phyloP scores from a whole-genome alignment of 2,329 filamentous ascomycete species.

The Penicillium fuscoglaucum region DNA sequence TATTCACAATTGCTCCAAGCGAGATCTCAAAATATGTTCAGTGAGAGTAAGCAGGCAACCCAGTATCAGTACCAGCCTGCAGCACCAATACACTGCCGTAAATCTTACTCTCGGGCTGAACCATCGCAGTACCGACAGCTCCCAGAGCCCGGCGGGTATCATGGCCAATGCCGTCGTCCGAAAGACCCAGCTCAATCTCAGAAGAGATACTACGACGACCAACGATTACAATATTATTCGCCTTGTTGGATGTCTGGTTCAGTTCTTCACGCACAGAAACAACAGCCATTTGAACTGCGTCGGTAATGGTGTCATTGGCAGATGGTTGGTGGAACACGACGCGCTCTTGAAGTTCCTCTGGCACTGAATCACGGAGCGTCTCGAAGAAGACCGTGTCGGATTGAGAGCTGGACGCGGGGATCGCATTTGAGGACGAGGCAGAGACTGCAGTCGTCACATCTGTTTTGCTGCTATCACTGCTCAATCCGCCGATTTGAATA shows the following conservation, averaged over 20 bases:
- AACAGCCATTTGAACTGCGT: slow-evolving; percentile 46
- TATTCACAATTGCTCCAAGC: not conserved
- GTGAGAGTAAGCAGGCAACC: slow-evolving; percentile 3
- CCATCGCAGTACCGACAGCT: slow-evolving; percentile 40
- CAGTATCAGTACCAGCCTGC: slow-evolving; percentile 53
- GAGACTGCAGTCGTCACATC: slow-evolving; percentile 8
- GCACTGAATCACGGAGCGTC: slow-evolving; percentile 57
- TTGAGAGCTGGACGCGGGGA: slow-evolving; percentile 23
- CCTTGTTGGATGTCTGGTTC: slow-evolving; percentile 62
- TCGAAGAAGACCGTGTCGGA: slow-evolving; percentile 58
- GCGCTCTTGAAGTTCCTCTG: slow-evolving; percentile 51
- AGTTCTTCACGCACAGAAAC: slow-evolving; percentile 60
- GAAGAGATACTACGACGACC: slow-evolving; percentile 50
- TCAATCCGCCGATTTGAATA: slow-evolving; percentile 56
- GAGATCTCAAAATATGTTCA: not conserved
- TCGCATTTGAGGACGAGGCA: slow-evolving; percentile 4
- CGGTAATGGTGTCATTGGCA: slow-evolving; percentile 46
- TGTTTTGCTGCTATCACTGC: slow-evolving; percentile 6
- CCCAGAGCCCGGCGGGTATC: slow-evolving; percentile 37
- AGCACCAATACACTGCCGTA: slow-evolving; percentile 69
- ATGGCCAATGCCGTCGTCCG: slow-evolving; percentile 41
- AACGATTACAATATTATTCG: slow-evolving; percentile 69
- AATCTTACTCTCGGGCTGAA: slow-evolving; percentile 59
- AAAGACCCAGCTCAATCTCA: slow-evolving; percentile 12
- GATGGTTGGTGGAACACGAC: slow-evolving; percentile 55